Conservation (phyloP, 78 protist genomes). For the Andalucia godoyi region DNA sequence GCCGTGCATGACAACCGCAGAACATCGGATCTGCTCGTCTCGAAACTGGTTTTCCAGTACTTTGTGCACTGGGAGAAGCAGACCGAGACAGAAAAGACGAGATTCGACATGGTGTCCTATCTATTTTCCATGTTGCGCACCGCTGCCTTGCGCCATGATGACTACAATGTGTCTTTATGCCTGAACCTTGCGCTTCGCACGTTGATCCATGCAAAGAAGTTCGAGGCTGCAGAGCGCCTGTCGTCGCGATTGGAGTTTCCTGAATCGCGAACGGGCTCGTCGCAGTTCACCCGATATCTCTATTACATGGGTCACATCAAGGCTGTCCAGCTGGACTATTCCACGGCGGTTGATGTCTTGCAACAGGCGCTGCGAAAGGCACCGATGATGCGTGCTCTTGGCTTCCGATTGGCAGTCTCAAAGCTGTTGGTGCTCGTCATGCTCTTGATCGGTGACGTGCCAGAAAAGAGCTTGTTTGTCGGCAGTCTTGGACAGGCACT, state of each 20-base stretch:
- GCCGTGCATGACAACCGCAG: too few species aligned
- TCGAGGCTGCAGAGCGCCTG: constrained; percentile 83
- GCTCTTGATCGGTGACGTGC: constrained; percentile 86
- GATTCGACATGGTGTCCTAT: too few species aligned
- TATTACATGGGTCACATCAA: constrained; percentile 79
- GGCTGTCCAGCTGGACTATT: constrained; percentile 80
- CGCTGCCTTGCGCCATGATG: constrained; percentile 63
- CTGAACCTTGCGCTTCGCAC: constrained; percentile 68
- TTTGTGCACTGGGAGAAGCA: too few species aligned
- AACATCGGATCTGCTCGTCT: too few species aligned
- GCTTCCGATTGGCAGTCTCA: constrained; percentile 65
- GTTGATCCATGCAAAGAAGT: constrained; percentile 46
- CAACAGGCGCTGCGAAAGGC: constrained; percentile 82
- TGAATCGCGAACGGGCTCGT: constrained; percentile 10
- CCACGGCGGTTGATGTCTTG: constrained; percentile 49
- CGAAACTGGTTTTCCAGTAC: too few species aligned
- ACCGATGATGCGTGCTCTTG: constrained; percentile 77
- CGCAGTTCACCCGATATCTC: constrained; percentile 79
- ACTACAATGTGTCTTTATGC: constrained; percentile 4
- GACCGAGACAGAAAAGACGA: too few species aligned
- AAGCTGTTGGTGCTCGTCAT: constrained; percentile 74
- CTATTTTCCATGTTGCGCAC: too few species aligned
- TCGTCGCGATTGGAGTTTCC: background rate
- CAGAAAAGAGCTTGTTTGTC: constrained; percentile 69
- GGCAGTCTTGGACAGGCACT: constrained; percentile 41